Evolutionary conservation across 192 early-diverging fungal species (phyloP).

Genomic region (Coemansia sp.): DNA sequence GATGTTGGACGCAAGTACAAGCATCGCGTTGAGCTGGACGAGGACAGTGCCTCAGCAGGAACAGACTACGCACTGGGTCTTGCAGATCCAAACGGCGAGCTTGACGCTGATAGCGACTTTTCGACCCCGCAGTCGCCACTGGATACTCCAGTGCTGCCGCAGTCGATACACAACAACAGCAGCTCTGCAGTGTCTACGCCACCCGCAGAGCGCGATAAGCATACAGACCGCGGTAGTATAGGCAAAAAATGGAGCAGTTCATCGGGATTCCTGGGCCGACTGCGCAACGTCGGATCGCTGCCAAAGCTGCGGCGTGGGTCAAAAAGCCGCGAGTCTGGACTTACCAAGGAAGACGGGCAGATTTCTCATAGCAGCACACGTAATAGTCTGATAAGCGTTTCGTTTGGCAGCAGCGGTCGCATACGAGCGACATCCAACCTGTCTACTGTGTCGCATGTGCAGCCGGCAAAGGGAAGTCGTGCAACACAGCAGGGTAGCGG

Average conservation of each 20-base stretch:
- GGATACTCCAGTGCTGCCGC: slow-evolving; percentile 1
- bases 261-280: slow-evolving; percentile 36
- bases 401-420: slow-evolving; percentile 15
- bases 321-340: slow-evolving; percentile 14
- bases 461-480: background rate
- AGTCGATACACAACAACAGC: slow-evolving; percentile 1
- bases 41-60: slow-evolving; percentile 10
- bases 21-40: slow-evolving; percentile 45
- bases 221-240: slow-evolving; percentile 18
- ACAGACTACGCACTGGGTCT: slow-evolving; percentile 32
- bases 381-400: slow-evolving; percentile 21
- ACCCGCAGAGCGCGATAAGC: slow-evolving; percentile 3
- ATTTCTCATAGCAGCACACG: slow-evolving; percentile 18
- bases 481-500: slow-evolving; percentile 10
- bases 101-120: slow-evolving; percentile 14
- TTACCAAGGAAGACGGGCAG: background rate
- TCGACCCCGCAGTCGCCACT: slow-evolving; percentile 20
- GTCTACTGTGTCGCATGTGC: slow-evolving; percentile 20
- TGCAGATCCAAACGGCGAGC: slow-evolving; percentile 14
- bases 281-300: slow-evolving; percentile 46
- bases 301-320: slow-evolving; percentile 34
- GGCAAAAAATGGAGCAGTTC: slow-evolving; percentile 28
- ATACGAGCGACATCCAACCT: slow-evolving; percentile 28
- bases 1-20: slow-evolving; percentile 49
- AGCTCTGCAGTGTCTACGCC: slow-evolving; percentile 10